Evolutionary conservation across 2,329 filamentous ascomycete genomes (phyloP).

Genomic region (Tolypocladium inflatum): DNA sequence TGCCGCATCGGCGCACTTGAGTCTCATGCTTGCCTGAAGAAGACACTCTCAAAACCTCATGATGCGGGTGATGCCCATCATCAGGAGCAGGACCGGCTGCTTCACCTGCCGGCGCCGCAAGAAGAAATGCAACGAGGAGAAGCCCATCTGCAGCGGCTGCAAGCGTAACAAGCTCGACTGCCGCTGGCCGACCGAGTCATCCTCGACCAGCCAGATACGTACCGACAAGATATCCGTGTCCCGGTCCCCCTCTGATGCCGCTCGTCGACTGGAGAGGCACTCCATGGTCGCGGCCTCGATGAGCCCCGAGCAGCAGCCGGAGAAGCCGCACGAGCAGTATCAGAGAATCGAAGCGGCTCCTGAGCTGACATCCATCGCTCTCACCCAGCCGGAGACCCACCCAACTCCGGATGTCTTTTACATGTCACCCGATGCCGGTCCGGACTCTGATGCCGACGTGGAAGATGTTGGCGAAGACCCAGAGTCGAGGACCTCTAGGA

Average conservation of each 20-base stretch:
- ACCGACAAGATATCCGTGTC: neutral
- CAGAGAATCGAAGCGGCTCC: neutral
- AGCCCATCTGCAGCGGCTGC: conserved; percentile 43
- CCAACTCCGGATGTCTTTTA: neutral
- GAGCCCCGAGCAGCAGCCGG: conserved; percentile 3
- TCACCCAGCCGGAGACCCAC: neutral
- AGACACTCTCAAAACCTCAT: neutral
- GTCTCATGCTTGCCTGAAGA: neutral
- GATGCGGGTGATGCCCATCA: conserved; percentile 23
- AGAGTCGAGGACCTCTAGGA: conserved; percentile 10
- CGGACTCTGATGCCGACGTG: conserved; percentile 10
- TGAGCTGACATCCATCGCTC: neutral
- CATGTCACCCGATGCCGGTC: conserved; percentile 2
- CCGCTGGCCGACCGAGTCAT: conserved; percentile 29
- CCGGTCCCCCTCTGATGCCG: neutral
- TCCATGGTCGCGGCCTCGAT: conserved; percentile 9
- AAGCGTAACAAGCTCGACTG: conserved; percentile 43
- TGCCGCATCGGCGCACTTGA: neutral
- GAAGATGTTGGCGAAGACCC: conserved; percentile 11
- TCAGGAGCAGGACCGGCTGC: conserved; percentile 30
- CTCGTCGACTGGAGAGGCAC: conserved; percentile 1
- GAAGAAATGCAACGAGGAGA: conserved; percentile 44
- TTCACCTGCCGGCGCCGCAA: conserved; percentile 42
- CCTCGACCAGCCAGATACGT: neutral
- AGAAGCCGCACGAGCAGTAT: conserved; percentile 1